Evolutionary conservation across 345 rosid species (phyloP), one percentile per base, ranked within the genome.

Genomic region (Boechera divaricarpa): DNA sequence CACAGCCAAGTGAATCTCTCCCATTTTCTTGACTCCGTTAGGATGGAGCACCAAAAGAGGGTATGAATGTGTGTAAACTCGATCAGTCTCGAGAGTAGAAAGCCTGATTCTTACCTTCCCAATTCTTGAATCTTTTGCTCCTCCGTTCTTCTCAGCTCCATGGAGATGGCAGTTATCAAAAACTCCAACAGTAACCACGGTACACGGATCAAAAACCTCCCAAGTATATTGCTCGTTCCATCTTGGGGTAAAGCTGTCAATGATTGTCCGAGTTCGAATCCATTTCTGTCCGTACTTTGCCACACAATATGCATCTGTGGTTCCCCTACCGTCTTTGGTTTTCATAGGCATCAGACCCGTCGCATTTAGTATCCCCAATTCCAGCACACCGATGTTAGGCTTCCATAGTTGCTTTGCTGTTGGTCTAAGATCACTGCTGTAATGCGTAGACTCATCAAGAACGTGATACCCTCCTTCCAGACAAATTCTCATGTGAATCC

Each of bases 141-240:
- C 90, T 54, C 81, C 86, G 56, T 71, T 76, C 79, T 84, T 87
- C 29, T 91, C 95, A 48, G 83, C 90, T 45, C 91, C 94, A 78
- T 86, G 89, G 70, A 93, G 82, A 77, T 93, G 98, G 24, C 91
- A 85, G 69, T 93, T 93, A 81, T 93, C 98, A 74, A 87, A 93
- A 1, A 91, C 98, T 29, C 98, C 98, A 65, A 93, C 82, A 10
- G 97, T 93, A 60, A 93, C 80, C 61, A 93, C 98, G 6, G 98
- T 93, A 69, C 97, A 91, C 6, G 98, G 96, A 87, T 93, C 97
- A 7, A 74, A 88, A 58, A 91, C 98, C 80, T 93, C 98, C 97
- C 98, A 93, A 10, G 97, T 93, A 57, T 93, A 93, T 45, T 93
- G 98, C 80, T 93, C 98, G n/a, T 93, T 91, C 98, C 98, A 93